A percentile compares a stretch with the other conserved stretches of the same genome.
Conservation (phyloP, 805 yeast species). For the Suhomyces sp. region DNA sequence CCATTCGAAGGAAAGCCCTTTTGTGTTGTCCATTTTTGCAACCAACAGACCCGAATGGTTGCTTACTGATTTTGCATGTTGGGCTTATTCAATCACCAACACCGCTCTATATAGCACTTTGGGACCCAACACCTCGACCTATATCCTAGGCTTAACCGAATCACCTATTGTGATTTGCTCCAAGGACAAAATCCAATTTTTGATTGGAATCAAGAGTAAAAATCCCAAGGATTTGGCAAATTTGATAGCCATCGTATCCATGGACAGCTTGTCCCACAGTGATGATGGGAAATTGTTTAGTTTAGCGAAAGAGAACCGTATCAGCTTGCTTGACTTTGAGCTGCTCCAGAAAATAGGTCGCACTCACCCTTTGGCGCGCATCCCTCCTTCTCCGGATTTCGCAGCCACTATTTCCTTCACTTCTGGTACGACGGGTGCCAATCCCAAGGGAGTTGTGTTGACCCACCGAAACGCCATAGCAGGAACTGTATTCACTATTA, state of each 20-base stretch:
- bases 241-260: conserved; percentile 53
- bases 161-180: conserved; percentile 52
- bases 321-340: conserved; percentile 22
- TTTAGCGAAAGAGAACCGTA: conserved; percentile 15
- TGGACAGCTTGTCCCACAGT: conserved; percentile 35
- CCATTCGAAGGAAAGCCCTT: conserved; percentile 13
- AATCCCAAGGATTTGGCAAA: conserved; percentile 29
- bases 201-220: conserved; percentile 44
- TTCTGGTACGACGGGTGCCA: conserved; percentile 26
- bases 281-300: conserved; percentile 10
- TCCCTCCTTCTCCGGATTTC: conserved; percentile 16
- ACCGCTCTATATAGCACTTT: conserved; percentile 43
- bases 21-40: conserved; percentile 31
- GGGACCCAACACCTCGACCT: conserved; percentile 32
- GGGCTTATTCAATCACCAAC: conserved; percentile 30
- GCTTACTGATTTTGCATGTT: conserved; percentile 34
- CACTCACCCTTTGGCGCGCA: conserved; percentile 15
- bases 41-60: conserved; percentile 38
- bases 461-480: conserved; percentile 19
- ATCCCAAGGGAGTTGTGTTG: conserved; percentile 25
- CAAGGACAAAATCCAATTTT: conserved; percentile 44
- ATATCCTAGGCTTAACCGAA: conserved; percentile 32
- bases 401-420: conserved; percentile 24
- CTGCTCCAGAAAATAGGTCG: conserved; percentile 17
- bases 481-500: conserved; percentile 13